phyloP scores from a whole-genome alignment of 345 rosid genomes.

The Rhodamnia rubescens region DNA sequence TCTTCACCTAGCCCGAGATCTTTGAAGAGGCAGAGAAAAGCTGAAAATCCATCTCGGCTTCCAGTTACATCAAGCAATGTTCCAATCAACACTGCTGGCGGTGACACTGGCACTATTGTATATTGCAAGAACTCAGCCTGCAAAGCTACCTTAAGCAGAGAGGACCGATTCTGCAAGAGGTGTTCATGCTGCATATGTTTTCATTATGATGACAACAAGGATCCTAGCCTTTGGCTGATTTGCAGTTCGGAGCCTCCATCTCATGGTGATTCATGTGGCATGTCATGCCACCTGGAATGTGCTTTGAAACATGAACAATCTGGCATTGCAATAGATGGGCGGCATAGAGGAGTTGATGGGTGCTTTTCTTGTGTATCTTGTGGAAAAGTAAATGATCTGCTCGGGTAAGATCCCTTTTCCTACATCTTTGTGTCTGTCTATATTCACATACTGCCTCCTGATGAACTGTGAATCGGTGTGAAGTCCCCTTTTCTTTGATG shows the following conservation, averaged over 20 bases:
- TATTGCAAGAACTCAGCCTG: slow-evolving; percentile 87
- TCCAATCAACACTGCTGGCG: slow-evolving; percentile 2
- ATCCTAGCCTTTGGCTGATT: slow-evolving; percentile 84
- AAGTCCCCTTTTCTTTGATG: background rate
- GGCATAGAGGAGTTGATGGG: slow-evolving; percentile 48
- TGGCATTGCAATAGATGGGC: slow-evolving; percentile 48
- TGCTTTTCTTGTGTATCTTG: slow-evolving; percentile 64
- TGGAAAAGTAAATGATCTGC: slow-evolving; percentile 71
- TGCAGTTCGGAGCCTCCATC: slow-evolving; percentile 66
- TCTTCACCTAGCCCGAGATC: slow-evolving; percentile 23
- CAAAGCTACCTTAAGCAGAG: slow-evolving; percentile 51
- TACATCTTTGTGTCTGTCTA: background rate
- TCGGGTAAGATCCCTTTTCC: slow-evolving; percentile 39
- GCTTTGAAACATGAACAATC: slow-evolving; percentile 55
- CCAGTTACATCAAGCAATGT: slow-evolving; percentile 22
- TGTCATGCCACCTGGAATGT: slow-evolving; percentile 91
- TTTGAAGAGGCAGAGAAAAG: slow-evolving; percentile 60
- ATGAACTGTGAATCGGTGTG: background rate
- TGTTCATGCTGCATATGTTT: slow-evolving; percentile 88
- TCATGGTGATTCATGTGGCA: slow-evolving; percentile 58
- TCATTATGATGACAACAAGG: slow-evolving; percentile 84
- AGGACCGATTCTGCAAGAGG: slow-evolving; percentile 64
- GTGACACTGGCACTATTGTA: slow-evolving; percentile 19
- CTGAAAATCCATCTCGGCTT: slow-evolving; percentile 47
- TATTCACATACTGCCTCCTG: background rate